Percentiles rank a stretch among this genome's conserved stretches.
phyloP scores from a whole-genome alignment of 2,329 filamentous ascomycete genomes.

The Trichoderma sp. region DNA sequence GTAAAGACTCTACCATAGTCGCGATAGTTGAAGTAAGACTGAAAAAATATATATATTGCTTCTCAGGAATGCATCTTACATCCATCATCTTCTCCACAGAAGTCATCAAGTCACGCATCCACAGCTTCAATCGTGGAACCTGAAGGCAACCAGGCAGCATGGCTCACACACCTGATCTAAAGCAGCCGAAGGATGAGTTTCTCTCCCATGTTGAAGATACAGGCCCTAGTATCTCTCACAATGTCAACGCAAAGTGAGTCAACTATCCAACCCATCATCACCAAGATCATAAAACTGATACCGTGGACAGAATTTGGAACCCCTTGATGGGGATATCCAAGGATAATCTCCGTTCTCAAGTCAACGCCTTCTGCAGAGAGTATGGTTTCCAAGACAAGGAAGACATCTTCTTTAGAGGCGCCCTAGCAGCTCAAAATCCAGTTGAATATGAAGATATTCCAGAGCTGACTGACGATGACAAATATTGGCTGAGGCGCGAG shows the following conservation, averaged over 20 bases:
- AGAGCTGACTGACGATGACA: conserved; percentile 29
- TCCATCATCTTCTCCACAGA: not conserved
- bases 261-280: too few species aligned
- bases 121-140: not conserved
- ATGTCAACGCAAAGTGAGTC: conserved; percentile 33
- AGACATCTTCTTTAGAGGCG: conserved; percentile 30
- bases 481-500: conserved; percentile 26
- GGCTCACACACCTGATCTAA: conserved; percentile 9
- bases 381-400: conserved; percentile 27
- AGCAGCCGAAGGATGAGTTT: conserved; percentile 25
- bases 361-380: conserved; percentile 28
- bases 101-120: not conserved
- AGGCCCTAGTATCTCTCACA: conserved; percentile 28
- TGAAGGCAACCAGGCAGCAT: not conserved
- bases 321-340: conserved; percentile 28
- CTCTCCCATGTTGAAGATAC: conserved; percentile 24
- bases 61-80: not conserved
- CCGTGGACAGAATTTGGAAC: conserved; percentile 27
- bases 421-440: conserved; percentile 30
- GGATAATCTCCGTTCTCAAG: conserved; percentile 25
- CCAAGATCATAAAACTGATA: not conserved
- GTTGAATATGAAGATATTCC: conserved; percentile 23
- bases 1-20: not conserved
- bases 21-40: not conserved
- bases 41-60: not conserved